Percentiles rank a stretch among this genome's conserved stretches.
Evolutionary conservation across 805 yeast species (phyloP).

Genomic region (Starmerella roubikii): DNA sequence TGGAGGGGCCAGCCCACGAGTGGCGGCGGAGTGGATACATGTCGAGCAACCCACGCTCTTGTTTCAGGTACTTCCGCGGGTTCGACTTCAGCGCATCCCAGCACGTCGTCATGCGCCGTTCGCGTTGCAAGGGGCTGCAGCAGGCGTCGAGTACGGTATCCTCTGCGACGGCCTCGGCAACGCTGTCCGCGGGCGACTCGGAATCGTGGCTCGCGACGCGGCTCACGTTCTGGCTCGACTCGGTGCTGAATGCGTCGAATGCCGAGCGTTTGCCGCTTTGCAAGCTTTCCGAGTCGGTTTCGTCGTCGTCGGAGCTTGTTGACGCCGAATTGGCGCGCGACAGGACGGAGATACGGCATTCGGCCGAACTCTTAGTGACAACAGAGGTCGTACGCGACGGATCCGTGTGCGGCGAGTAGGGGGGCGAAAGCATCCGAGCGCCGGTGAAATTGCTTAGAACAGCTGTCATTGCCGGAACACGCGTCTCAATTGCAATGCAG

Average conservation of each 20-base stretch:
- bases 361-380: too few species aligned
- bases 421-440: slow-evolving; percentile 25
- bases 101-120: slow-evolving; percentile 22
- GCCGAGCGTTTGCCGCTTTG: slow-evolving; percentile 8
- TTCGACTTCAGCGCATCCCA: slow-evolving; percentile 23
- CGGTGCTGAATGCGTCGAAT: slow-evolving; percentile 5
- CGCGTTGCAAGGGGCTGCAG: background rate
- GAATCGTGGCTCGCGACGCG: too few species aligned
- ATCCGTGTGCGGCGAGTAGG: slow-evolving; percentile 24
- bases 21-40: slow-evolving; percentile 24
- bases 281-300: slow-evolving; percentile 2
- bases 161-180: background rate
- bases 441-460: background rate
- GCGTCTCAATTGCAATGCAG: background rate
- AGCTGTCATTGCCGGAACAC: background rate
- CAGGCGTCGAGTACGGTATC: background rate
- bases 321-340: background rate
- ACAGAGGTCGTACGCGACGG: too few species aligned
- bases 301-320: slow-evolving; percentile 1
- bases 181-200: background rate
- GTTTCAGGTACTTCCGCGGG: slow-evolving; percentile 23
- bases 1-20: slow-evolving; percentile 22
- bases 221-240: too few species aligned
- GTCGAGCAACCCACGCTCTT: slow-evolving; percentile 23
- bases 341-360: background rate